Evolutionary conservation across 345 rosid species (phyloP).

Genomic region (Lepidium sativum): DNA sequence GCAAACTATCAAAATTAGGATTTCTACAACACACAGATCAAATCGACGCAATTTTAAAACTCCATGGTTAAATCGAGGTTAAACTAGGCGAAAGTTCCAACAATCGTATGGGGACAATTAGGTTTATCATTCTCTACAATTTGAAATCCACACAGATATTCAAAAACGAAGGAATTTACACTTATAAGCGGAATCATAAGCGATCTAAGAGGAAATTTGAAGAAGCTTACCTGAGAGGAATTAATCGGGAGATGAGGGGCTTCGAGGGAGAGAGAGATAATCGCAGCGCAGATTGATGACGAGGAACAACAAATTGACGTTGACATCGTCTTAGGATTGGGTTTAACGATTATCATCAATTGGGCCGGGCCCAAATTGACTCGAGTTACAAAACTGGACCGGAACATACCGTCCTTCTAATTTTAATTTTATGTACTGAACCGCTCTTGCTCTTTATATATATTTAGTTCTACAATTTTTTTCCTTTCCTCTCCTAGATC

Average conservation of each 20-base stretch:
- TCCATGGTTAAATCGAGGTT: not conserved
- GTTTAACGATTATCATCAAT: not conserved
- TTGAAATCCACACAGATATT: not conserved
- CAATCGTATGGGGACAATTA: not conserved
- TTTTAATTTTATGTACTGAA: too few relatives aligned
- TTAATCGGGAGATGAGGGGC: slow-evolving; percentile 6
- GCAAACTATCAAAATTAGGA: not conserved
- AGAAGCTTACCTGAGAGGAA: slow-evolving; percentile 7
- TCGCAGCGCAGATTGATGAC: not conserved
- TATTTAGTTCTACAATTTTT: too few relatives aligned
- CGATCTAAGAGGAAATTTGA: not conserved
- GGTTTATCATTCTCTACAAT: not conserved
- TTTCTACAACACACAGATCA: not conserved
- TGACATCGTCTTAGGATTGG: slow-evolving; percentile 10
- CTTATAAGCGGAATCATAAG: not conserved
- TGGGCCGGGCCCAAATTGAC: slow-evolving; percentile 18
- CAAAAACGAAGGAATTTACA: not conserved
- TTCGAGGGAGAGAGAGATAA: not conserved
- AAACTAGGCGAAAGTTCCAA: not conserved
- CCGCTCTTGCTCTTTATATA: too few relatives aligned
- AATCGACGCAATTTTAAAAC: not conserved
- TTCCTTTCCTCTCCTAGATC: too few relatives aligned
- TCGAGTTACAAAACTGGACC: not conserved
- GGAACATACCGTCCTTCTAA: not conserved
- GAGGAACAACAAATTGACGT: not conserved